Conservation (phyloP, 2,329 filamentous ascomycete species). For the Escovopsis sp. region DNA sequence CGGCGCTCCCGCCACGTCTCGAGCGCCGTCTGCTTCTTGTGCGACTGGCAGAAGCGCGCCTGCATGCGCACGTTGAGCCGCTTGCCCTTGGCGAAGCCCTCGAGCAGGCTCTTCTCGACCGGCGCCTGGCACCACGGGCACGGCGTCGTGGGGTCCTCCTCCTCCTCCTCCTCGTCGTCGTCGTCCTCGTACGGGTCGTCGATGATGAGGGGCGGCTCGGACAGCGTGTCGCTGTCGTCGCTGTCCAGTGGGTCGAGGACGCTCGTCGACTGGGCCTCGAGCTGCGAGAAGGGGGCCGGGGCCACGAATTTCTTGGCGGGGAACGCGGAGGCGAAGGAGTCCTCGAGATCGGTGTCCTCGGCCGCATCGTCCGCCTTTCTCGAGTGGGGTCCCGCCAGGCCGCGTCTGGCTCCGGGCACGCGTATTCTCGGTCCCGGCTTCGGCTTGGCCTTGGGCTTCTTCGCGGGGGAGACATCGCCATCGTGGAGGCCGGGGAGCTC, state of each 20-base stretch:
- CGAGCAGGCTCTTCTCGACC: conserved; percentile 41
- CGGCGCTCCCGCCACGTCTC: conserved; percentile 32
- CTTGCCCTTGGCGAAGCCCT: conserved; percentile 31
- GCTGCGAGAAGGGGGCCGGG: conserved; percentile 7
- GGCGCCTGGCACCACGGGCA: conserved; percentile 55
- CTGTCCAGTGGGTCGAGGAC: not conserved
- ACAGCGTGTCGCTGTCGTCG: too few relatives aligned
- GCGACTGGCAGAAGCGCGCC: conserved; percentile 47
- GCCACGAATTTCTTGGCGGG: conserved; percentile 10
- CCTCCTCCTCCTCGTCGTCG: not conserved
- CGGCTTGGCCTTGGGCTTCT: not conserved
- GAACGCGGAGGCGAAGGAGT: conserved; percentile 4
- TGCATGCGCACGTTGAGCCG: conserved; percentile 44
- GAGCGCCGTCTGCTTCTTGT: conserved; percentile 41
- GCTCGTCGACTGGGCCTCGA: not conserved
- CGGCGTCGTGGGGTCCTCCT: conserved; percentile 22
- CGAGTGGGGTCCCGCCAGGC: not conserved
- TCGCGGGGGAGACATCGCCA: not conserved
- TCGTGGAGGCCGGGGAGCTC: not conserved
- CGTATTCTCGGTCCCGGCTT: not conserved
- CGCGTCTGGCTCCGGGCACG: not conserved
- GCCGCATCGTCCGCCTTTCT: not conserved
- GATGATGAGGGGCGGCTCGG: too few relatives aligned
- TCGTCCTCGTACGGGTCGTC: too few relatives aligned
- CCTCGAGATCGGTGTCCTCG: too few relatives aligned